A percentile compares a stretch with the other conserved stretches of the same genome.
These are phyloP conservation scores for Leccinum huronense DNA, from an alignment of 1,284 basidiomycete species.

Conservation along the genomic window DNA sequence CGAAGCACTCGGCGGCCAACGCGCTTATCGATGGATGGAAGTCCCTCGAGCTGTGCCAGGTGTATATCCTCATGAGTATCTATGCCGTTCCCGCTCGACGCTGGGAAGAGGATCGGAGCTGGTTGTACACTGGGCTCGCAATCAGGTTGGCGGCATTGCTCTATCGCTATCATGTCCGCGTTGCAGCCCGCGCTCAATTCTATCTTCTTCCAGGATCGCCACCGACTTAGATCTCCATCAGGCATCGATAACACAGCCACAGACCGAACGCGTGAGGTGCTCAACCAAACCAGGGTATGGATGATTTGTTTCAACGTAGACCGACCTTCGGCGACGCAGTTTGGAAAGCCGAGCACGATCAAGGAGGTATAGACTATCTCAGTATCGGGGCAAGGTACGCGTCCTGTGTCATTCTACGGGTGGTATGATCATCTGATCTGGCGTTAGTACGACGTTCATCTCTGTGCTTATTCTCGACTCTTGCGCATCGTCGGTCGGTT, in stretches of 20 bases:
- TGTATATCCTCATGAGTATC: conserved; percentile 73
- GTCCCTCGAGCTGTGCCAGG: conserved; percentile 56
- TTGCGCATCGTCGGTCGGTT: conserved; percentile 70
- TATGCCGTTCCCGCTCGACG: conserved; percentile 75
- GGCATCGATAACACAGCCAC: conserved; percentile 55
- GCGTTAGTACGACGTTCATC: conserved; percentile 65
- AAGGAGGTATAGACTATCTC: conserved; percentile 75
- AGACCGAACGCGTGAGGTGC: conserved; percentile 68
- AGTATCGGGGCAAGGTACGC: conserved; percentile 57
- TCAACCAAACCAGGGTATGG: conserved; percentile 82
- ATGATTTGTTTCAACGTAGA: conserved; percentile 86
- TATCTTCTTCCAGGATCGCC: conserved; percentile 51
- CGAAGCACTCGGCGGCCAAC: conserved; percentile 75
- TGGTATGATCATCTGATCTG: conserved; percentile 5
- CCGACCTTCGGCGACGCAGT: conserved; percentile 79
- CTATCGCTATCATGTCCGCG: background rate
- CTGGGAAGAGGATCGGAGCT: conserved; percentile 83
- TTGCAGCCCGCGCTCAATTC: background rate
- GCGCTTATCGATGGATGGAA: conserved; percentile 82
- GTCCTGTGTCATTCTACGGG: background rate
- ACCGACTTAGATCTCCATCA: conserved; percentile 84
- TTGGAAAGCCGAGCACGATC: conserved; percentile 84
- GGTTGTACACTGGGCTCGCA: conserved; percentile 79
- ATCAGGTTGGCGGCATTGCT: conserved; percentile 51
- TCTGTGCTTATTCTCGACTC: conserved; percentile 69